Conservation (phyloP, 495 filamentous ascomycete species). For the Penicillium ucsense region DNA sequence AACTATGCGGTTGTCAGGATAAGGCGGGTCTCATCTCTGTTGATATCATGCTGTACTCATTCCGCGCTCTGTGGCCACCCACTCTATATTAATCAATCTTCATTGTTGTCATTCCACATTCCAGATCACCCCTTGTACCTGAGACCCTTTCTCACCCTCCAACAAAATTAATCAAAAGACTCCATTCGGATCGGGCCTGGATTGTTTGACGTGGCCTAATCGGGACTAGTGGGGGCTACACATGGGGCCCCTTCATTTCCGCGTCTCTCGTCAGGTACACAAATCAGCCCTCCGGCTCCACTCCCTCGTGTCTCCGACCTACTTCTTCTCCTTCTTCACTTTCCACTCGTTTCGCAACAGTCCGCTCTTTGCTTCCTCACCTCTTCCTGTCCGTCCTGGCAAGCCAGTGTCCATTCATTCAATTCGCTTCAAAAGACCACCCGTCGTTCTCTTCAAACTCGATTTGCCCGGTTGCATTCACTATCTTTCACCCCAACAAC, state of each 20-base stretch:
- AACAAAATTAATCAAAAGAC: too few species aligned
- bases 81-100: background rate
- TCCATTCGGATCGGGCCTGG: too few species aligned
- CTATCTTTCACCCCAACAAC: constrained; percentile 14
- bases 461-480: constrained; percentile 29
- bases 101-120: too few species aligned
- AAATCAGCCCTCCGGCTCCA: too few species aligned
- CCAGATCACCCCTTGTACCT: too few species aligned
- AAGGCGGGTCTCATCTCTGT: constrained; percentile 5
- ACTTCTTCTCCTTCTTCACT: constrained; percentile 1
- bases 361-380: background rate
- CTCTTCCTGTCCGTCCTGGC: constrained; percentile 10
- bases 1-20: background rate
- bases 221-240: constrained; percentile 8
- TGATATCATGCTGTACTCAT: too few species aligned
- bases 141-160: too few species aligned
- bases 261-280: background rate
- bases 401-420: constrained; percentile 18
- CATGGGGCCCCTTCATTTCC: constrained; percentile 11
- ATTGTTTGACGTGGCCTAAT: background rate
- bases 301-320: constrained; percentile 5
- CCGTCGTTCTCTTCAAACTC: constrained; percentile 30
- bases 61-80: background rate
- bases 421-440: constrained; percentile 6
- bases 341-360: background rate